Percentiles rank a stretch among this genome's conserved stretches.
These are phyloP conservation scores for Brasilioporus rufonigricans DNA, from an alignment of 768 basidiomycete species.

Conservation along the genomic window DNA sequence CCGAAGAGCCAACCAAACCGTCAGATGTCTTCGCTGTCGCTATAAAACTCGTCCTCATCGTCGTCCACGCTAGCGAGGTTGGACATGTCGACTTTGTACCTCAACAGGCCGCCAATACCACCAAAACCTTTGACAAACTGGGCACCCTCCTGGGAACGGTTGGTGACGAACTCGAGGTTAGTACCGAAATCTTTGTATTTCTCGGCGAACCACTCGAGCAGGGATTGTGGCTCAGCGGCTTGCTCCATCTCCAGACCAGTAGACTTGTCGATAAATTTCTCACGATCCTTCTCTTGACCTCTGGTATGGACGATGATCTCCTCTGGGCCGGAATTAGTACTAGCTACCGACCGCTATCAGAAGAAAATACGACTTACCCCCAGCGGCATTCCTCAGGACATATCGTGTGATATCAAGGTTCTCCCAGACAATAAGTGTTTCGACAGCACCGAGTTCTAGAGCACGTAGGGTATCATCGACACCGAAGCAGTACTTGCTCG, in stretches of 20 bases:
- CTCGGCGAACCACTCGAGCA: conserved; percentile 98
- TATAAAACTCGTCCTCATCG: conserved; percentile 84
- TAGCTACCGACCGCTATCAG: background rate
- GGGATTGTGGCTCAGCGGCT: conserved; percentile 70
- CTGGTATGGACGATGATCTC: conserved; percentile 79
- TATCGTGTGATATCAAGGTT: conserved; percentile 91
- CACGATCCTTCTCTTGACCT: conserved; percentile 89
- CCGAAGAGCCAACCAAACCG: conserved; percentile 82
- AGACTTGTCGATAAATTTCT: conserved; percentile 93
- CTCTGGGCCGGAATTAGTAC: conserved; percentile 45
- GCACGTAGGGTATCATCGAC: conserved; percentile 96
- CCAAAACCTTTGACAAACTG: conserved; percentile 99
- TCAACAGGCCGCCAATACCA: conserved; percentile 91
- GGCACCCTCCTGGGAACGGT: conserved; percentile 94
- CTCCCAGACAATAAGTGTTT: conserved; percentile 98
- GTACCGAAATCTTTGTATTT: conserved; percentile 98
- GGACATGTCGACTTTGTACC: conserved; percentile 97
- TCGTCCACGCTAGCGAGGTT: conserved; percentile 75
- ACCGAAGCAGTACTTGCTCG: conserved; percentile 95
- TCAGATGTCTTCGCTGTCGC: conserved; percentile 75
- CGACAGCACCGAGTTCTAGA: conserved; percentile 93
- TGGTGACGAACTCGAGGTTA: conserved; percentile 92
- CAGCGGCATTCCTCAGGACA: conserved; percentile 86
- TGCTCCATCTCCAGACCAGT: conserved; percentile 97
- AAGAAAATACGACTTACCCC: conserved; percentile 48